Evolutionary conservation across 306 rosid species (phyloP).

Genomic region (Amphicarpaea edgeworthii): DNA sequence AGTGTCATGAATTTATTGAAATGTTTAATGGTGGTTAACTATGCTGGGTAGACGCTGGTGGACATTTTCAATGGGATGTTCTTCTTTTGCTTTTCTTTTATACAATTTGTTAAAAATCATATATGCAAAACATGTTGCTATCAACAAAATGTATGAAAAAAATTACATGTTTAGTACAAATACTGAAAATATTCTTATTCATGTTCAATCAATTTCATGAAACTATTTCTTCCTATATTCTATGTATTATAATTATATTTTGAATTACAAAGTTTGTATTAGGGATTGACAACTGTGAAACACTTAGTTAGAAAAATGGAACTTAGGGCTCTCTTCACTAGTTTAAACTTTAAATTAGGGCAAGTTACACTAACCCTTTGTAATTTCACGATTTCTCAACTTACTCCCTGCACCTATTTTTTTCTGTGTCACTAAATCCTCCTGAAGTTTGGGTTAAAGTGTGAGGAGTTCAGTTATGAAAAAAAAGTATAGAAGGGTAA

Average conservation of each 20-base stretch:
- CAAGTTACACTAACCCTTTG: background rate
- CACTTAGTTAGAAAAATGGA: background rate
- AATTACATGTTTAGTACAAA: background rate
- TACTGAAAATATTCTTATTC: conserved; percentile 2
- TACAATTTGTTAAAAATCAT: no score
- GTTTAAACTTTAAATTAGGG: background rate
- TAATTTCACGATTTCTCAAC: background rate
- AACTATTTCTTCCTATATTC: background rate
- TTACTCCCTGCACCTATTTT: background rate
- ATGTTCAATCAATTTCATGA: background rate
- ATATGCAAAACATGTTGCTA: background rate
- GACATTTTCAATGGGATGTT: no score
- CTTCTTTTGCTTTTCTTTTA: no score
- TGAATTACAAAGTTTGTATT: background rate
- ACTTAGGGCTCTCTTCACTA: background rate
- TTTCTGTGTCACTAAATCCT: background rate
- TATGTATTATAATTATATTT: no score
- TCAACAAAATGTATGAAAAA: background rate
- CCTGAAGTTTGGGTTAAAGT: background rate
- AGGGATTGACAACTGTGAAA: background rate
- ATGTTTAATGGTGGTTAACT: background rate
- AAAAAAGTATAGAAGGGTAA: background rate
- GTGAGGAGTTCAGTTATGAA: background rate
- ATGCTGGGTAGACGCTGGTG: no score
- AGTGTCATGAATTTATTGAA: no score